Conservation (phyloP, 1,284 basidiomycete genomes). For the Chalciporus sp. region DNA sequence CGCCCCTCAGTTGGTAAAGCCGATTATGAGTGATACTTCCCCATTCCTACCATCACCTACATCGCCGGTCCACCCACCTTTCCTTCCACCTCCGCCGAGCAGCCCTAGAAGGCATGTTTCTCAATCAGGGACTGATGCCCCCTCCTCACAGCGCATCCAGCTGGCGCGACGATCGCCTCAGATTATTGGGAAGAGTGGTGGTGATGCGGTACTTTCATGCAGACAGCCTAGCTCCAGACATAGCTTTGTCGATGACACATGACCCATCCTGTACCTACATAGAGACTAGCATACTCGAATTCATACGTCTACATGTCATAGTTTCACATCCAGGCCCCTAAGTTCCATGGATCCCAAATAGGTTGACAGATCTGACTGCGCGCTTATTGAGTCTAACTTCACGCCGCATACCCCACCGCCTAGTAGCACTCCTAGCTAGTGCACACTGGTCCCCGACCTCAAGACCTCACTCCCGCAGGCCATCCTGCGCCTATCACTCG, state of each 20-base stretch:
- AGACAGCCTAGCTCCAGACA: slow-evolving; percentile 18
- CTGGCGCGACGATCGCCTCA: slow-evolving; percentile 20
- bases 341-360: neutral
- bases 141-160: slow-evolving; percentile 7
- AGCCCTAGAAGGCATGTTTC: slow-evolving; percentile 15
- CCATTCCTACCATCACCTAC: slow-evolving; percentile 23
- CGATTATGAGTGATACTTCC: slow-evolving; percentile 18
- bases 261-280: neutral
- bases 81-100: slow-evolving; percentile 29
- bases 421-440: neutral
- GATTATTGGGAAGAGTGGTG: slow-evolving; percentile 2
- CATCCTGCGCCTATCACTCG: neutral
- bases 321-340: neutral
- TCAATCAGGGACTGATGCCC: slow-evolving; percentile 10
- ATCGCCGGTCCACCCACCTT: slow-evolving; percentile 20
- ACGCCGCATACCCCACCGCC: too few species aligned
- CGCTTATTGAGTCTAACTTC: neutral
- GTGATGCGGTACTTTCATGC: slow-evolving; percentile 13
- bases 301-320: neutral
- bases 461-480: neutral
- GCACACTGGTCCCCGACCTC: neutral
- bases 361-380: neutral
- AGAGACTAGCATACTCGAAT: neutral
- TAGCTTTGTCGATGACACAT: slow-evolving; percentile 18
- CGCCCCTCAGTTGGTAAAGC: slow-evolving; percentile 50